These are phyloP conservation scores for Bruguiera parviflora DNA, from an alignment of 345 rosid genomes.

Conservation along the genomic window DNA sequence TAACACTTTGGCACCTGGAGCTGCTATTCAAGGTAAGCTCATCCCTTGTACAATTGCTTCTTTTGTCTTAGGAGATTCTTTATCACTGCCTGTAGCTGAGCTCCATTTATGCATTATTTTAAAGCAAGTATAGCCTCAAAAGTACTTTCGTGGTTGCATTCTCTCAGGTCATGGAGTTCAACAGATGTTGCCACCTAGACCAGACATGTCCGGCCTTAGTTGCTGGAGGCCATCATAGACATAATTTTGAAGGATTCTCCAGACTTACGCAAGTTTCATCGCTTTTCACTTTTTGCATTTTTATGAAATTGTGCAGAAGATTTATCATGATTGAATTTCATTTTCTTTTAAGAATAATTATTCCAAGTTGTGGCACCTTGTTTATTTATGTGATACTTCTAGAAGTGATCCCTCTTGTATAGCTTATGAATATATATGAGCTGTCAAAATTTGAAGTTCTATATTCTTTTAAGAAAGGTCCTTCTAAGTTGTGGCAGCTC, in stretches of 20 bases:
- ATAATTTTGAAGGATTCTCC: conserved; percentile 18
- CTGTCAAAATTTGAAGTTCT: no score
- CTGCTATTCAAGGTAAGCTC: conserved; percentile 51
- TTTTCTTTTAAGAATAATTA: background rate
- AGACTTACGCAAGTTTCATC: no score
- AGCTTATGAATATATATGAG: no score
- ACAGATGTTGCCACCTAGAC: conserved; percentile 56
- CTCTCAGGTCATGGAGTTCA: conserved; percentile 63
- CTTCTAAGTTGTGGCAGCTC: no score
- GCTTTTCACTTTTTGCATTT: no score
- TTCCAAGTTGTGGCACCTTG: background rate
- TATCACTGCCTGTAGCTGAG: background rate
- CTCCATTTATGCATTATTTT: background rate
- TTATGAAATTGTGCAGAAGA: no score
- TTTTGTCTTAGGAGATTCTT: conserved; percentile 1
- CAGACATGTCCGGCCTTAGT: conserved; percentile 55
- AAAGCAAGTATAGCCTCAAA: conserved; percentile 4
- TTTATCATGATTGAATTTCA: background rate
- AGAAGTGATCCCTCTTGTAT: no score
- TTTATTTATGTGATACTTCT: no score
- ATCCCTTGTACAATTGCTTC: conserved; percentile 6
- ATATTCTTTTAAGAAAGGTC: no score
- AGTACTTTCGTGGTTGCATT: conserved; percentile 4
- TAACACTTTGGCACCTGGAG: conserved; percentile 48
- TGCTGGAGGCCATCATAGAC: conserved; percentile 69